Percentiles rank a stretch among this genome's conserved stretches.
These are phyloP conservation scores for Haplosporangium gracile DNA, from an alignment of 192 early-diverging fungal genomes.

Conservation along the genomic window DNA sequence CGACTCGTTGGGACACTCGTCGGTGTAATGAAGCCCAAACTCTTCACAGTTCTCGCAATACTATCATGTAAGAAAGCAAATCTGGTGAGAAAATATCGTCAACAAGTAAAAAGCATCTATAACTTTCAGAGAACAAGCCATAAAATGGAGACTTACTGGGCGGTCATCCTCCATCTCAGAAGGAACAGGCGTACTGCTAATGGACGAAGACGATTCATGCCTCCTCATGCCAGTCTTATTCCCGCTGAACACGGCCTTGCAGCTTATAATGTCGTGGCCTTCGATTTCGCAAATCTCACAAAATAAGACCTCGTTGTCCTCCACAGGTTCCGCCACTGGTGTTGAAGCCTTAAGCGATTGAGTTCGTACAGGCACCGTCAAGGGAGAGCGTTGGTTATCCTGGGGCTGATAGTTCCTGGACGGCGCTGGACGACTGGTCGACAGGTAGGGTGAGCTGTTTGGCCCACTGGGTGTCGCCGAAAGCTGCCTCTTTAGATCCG, in stretches of 20 bases:
- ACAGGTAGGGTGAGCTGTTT: not conserved
- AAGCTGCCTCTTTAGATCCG: slow-evolving; percentile 62
- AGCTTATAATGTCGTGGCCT: slow-evolving; percentile 75
- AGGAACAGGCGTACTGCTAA: not conserved
- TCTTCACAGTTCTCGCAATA: slow-evolving; percentile 87
- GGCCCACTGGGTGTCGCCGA: not conserved
- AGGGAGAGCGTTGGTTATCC: not conserved
- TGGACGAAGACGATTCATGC: not conserved
- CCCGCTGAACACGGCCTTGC: slow-evolving; percentile 64
- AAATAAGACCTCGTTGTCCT: slow-evolving; percentile 41
- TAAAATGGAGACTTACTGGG: slow-evolving; percentile 18
- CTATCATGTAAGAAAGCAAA: slow-evolving; percentile 25
- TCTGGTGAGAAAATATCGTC: not conserved
- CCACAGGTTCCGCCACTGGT: not conserved
- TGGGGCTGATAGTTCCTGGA: not conserved
- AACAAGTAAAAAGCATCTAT: not conserved
- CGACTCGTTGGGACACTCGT: slow-evolving; percentile 73
- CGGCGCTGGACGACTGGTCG: not conserved
- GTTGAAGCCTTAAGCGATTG: not conserved
- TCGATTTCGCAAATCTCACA: slow-evolving; percentile 82
- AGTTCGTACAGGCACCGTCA: not conserved
- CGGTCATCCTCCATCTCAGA: slow-evolving; percentile 23
- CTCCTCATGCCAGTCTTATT: not conserved
- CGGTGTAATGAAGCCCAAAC: slow-evolving; percentile 74
- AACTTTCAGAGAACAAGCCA: not conserved